These are phyloP conservation scores for Alopecurus myosuroides DNA, from an alignment of 176 grass and related monocot species.

Conservation along the genomic window DNA sequence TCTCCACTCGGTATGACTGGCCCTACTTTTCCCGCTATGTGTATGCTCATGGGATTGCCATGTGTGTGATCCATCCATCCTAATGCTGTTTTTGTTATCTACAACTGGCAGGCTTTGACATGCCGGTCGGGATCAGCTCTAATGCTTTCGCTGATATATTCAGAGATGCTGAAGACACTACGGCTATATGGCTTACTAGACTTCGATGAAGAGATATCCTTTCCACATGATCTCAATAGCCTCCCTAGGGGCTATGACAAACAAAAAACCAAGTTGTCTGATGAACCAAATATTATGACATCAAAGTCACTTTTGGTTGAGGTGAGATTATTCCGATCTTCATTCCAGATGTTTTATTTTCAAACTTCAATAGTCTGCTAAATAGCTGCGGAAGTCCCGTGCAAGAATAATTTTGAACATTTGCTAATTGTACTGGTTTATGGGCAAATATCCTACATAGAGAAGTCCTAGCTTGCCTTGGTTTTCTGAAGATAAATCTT, in stretches of 20 bases:
- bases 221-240: slow-evolving; percentile 47
- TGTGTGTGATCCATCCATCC: neutral
- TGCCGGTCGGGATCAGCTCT: slow-evolving; percentile 67
- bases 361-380: neutral
- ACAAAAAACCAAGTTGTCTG: slow-evolving; percentile 51
- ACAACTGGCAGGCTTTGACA: slow-evolving; percentile 57
- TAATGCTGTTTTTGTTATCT: slow-evolving; percentile 10
- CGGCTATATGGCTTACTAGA: slow-evolving; percentile 53
- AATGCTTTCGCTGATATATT: slow-evolving; percentile 89
- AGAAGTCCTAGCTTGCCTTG: neutral
- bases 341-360: neutral
- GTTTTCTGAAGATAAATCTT: neutral
- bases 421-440: neutral
- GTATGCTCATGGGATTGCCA: neutral
- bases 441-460: neutral
- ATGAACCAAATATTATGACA: slow-evolving; percentile 77
- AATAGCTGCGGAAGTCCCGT: neutral
- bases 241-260: slow-evolving; percentile 84
- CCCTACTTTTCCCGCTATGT: neutral
- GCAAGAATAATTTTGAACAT: neutral
- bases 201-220: slow-evolving; percentile 77
- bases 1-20: slow-evolving; percentile 72
- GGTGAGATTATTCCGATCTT: slow-evolving; percentile 38
- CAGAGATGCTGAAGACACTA: slow-evolving; percentile 72
- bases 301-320: slow-evolving; percentile 66